phyloP scores from a whole-genome alignment of 495 filamentous ascomycete genomes.

The Entonaema liquescens region DNA sequence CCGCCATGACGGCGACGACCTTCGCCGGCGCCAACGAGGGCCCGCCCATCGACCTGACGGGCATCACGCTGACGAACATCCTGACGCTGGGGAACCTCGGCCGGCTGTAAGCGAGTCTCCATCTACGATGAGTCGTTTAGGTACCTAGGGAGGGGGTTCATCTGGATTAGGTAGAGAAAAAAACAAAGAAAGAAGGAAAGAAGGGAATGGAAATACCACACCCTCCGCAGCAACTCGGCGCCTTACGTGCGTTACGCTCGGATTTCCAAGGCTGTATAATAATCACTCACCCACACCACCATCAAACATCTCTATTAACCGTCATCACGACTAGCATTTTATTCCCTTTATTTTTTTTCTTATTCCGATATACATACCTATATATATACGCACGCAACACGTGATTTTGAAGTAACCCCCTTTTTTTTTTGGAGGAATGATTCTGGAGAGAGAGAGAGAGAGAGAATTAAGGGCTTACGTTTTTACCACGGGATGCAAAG shows the following conservation, averaged over 20 bases:
- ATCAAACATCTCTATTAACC: not conserved
- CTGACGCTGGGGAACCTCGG: slow-evolving; percentile 43
- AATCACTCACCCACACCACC: not conserved
- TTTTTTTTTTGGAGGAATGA: slow-evolving; percentile 7
- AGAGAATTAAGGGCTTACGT: slow-evolving; percentile 2
- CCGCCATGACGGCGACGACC: slow-evolving; percentile 31
- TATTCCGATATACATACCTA: slow-evolving; percentile 6
- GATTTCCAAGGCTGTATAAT: slow-evolving; percentile 14
- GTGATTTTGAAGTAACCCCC: slow-evolving; percentile 21
- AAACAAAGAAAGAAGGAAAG: too few species aligned
- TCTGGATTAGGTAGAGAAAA: too few species aligned
- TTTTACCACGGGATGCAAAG: slow-evolving; percentile 32
- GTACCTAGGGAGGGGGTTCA: too few species aligned
- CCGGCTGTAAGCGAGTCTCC: not conserved
- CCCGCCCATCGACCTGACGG: slow-evolving; percentile 45
- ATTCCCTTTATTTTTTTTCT: too few species aligned
- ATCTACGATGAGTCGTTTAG: too few species aligned
- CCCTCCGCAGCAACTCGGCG: not conserved
- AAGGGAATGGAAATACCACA: slow-evolving; percentile 13
- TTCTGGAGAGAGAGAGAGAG: not conserved
- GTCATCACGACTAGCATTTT: not conserved
- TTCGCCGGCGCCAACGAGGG: slow-evolving; percentile 34
- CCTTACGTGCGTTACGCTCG: not conserved
- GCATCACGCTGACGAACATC: slow-evolving; percentile 42
- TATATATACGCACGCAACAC: not conserved